Evolutionary conservation across 768 basidiomycete genomes (phyloP), one percentile per base, ranked within the genome.

Genomic region (Auricularia sp.): DNA sequence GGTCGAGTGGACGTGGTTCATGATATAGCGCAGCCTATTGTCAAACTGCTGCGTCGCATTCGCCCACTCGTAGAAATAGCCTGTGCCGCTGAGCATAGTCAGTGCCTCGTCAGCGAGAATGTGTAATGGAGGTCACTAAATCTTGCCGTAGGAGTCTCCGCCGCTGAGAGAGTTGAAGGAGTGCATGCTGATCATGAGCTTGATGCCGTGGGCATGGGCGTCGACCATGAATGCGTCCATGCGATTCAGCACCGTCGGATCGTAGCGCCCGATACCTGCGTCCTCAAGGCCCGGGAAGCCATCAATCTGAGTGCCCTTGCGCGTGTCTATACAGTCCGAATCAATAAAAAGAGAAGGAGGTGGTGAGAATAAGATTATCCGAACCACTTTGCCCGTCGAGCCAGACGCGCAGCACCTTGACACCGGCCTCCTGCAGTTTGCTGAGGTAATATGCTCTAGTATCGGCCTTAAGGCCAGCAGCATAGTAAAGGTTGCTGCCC

Each of bases 151-250:
- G 16, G 77, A 71, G 66, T 77, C 77, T 1, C 71, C 71, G 33
- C 65, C 70, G 42, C 67, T 66, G 8, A 77, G 72, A 23, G 73
- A 72, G 36, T 47, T 63, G 18, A 4, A 60, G 42, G 51, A 42
- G 18, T 66, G 62, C 47, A 66, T 64, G 34, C 53, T 56, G 34
- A 39, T 21, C 14, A 63, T 23, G 53, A 73, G 69, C 71, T 72
- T 71, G 64, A 74, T 70, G 63, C 76, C 76, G 59, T 73, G 70
- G 1, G 67, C 65, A 36, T 77, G 68, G 0, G 77, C 74, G 23
- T 75, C 75, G 51, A 77, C 66, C 77, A 79, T 79, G 61, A 79
- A 69, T 36, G 74, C 74, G 67, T 79, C 77, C 21, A 78, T 70
- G 16, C 69, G 69, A 47, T 77, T 68, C 14, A 78, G 68, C 14